Conservation (phyloP, 1,139 yeast species). For the Hansenula lynferdii region DNA sequence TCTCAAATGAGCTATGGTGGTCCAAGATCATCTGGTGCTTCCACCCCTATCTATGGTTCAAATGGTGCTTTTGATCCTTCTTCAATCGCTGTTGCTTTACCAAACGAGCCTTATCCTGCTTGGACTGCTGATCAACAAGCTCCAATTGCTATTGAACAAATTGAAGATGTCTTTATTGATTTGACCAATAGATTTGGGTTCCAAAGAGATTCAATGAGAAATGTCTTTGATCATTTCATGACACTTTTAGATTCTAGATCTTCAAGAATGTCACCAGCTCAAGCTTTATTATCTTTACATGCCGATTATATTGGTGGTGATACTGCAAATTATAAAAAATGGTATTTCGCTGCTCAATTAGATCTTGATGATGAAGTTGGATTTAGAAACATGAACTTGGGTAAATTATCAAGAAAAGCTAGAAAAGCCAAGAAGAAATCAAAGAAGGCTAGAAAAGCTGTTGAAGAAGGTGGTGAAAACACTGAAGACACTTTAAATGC, state of each 20-base stretch:
- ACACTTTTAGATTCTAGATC: conserved; percentile 90
- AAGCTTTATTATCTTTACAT: conserved; percentile 86
- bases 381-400: conserved; percentile 73
- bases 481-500: conserved; percentile 48
- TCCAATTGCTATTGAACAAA: conserved; percentile 81
- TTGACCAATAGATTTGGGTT: conserved; percentile 91
- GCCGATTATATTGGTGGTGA: conserved; percentile 98
- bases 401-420: conserved; percentile 55
- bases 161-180: conserved; percentile 88
- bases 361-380: conserved; percentile 83
- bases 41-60: conserved; percentile 89
- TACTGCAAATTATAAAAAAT: conserved; percentile 84
- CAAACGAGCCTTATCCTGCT: conserved; percentile 86
- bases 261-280: conserved; percentile 95
- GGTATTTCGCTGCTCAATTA: conserved; percentile 94
- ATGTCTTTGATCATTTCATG: conserved; percentile 96
- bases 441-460: conserved; percentile 60
- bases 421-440: conserved; percentile 52
- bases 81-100: conserved; percentile 46
- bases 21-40: conserved; percentile 86
- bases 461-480: conserved; percentile 44
- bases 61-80: conserved; percentile 61
- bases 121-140: conserved; percentile 93
- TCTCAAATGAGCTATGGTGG: conserved; percentile 83
- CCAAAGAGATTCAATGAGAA: conserved; percentile 96